Base-by-base conservation (phyloP, 2,329 filamentous ascomycete genomes). In the Cercospora citrullina region DNA sequence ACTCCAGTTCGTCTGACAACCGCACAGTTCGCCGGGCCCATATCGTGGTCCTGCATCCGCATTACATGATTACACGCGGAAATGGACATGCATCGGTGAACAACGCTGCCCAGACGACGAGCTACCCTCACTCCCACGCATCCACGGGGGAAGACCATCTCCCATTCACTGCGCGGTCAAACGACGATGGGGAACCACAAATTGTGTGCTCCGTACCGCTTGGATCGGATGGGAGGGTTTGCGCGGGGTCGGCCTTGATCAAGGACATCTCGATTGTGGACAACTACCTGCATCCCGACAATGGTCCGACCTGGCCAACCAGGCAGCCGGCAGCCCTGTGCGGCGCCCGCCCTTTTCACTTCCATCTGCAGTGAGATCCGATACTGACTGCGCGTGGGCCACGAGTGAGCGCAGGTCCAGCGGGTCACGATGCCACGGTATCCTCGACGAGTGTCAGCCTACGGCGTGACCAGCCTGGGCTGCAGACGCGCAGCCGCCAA, bases 181-280 rank as follows among this genome's bases (percentile, higher is more conserved):
- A 53, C 5, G 48, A 53, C 18, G 21, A 53, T 53, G 48, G 18
- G 18, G 18, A 53, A 53, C 36, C 48, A 53, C 21, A 14, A 53
- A 14, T 53, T n/a, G 36, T 42, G 36, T 42, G 8, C 36, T 42
- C 36, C 36, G 36, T 42, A 42, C 36, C 36, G 36, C 36, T 42
- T 42, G 36, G 36, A n/a, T 42, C 36, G 16, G 36, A 16, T 16
- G 36, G 16, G 36, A 42, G n/a, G 30, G 60, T 30, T 26, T n/a
- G 39, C 33, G 60, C 42, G 60, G 42, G 60, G 60, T 62, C 60
- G 31, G 31, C n/a, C 60, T 30, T 48, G 57, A 59, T 18, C 18
- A 59, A 30, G 28, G 33, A 59, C 30, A 33, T n/a, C 18, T n/a
- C 53, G 53, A 58, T 30, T 58, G 53, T 58, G 57, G 57, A 31